Evolutionary conservation across 108 stramenopile species (phyloP), one percentile per base, ranked within the genome.

Genomic region (Chaetoceros tenuissimus): DNA sequence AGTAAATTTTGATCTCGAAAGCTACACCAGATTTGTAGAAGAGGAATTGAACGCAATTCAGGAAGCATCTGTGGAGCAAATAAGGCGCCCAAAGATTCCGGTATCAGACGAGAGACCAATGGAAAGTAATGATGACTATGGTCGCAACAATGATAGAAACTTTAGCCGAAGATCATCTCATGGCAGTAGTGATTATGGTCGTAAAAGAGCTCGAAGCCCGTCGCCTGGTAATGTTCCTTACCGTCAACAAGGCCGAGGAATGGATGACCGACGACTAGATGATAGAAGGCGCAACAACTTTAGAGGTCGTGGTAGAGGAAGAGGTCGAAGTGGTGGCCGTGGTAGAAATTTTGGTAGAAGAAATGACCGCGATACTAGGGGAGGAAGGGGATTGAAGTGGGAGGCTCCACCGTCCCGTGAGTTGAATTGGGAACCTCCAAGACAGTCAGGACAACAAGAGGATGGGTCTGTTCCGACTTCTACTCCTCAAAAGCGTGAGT

Each of bases 1-100:
- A 49, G 85, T 91, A 47, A 55, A 60, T 2, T 91, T 91, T 59
- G 84, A 91, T 63, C 60, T 71, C 34, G 79, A 65, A 22, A 82
- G 84, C 8, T 91, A 87, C 52, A 5, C 10, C 10, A 5, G 49
- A 26, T 51, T 10, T 26, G 24, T 24, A 51, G 25, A 26, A 5
- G 49, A 51, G 16, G 49, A 51, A 16, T 8, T 10, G 8, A 5
- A 10, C 5, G 49, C 49, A 8, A 51, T 10, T 26, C 10, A 24
- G 10, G 5, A 24, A 5, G 10, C 10, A 5, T 5, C 5, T 8
- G 49, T 51, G 5, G 74, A 75, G 55, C 70, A 75, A 30, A 68
- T 59, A 55, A 72, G 68, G 28, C 24, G 65, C 19, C 55, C 55
- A 13, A 69, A 72, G 44, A 70, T 69, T n/a, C n/a, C n/a, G n/a